Evolutionary conservation across 129 eudicot species (phyloP), one percentile per base, ranked within the genome.

Genomic region (Smallanthus sonchifolius): DNA sequence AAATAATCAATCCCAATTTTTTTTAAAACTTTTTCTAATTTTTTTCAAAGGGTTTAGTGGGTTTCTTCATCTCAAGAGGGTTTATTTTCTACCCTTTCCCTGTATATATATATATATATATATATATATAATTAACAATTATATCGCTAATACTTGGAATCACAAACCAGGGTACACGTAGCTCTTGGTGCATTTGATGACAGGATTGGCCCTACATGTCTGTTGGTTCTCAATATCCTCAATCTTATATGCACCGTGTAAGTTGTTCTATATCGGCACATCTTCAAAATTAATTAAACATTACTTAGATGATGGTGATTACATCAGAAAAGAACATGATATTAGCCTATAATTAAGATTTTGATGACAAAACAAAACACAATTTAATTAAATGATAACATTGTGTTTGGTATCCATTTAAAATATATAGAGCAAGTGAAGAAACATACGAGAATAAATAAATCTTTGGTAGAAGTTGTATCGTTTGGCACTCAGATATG

Each of bases 391-490:
- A n/a, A n/a, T n/a, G n/a, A n/a, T n/a, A n/a, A n/a, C n/a, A n/a
- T n/a, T n/a, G n/a, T 14, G 42, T 13, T 0, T 6, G 3, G 19
- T 11, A 24, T n/a, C 2, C 10, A 24, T 13, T 40, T 3, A 7
- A 28, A 3, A 17, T 2, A 37, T 34, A 16, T 3, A 28, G 44
- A 64, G 63, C 11, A 24, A 19, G 48, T 15, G 14, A 67, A 40
- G 60, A 17, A 34, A 40, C 78, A 39, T 7, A 76, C 85, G 30
- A 20, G 42, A 10, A 51, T 81, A 81, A 42, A 76, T 62, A 39
- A 76, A 70, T 16, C 15, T 43, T 43, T 81, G 78, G 52, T 69
- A 70, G 61, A 51, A 65, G 43, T 73, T 72, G 61, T 76, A 65
- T 55, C 8, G 4, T 5, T 17, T 39, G 47, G 71, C 82, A 24